Evolutionary conservation across 306 rosid species (phyloP).

Genomic region (Quercus mongolica): DNA sequence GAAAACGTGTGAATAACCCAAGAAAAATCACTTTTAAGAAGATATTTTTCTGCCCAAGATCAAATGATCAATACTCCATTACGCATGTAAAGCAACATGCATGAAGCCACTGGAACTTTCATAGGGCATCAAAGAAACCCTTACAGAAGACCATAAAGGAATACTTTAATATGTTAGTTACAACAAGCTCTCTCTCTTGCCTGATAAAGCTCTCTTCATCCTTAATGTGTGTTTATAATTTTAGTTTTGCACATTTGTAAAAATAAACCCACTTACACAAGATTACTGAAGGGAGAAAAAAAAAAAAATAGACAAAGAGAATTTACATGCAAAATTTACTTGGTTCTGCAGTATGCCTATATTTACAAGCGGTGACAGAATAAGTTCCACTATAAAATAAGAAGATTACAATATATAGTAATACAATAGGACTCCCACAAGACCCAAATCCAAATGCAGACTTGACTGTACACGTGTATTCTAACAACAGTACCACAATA

Average conservation of each 20-base stretch:
- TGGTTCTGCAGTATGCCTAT: fast-evolving
- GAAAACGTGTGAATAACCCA: not conserved
- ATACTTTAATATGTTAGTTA: not conserved
- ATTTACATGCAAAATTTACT: too few species aligned
- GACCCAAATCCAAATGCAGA: too few species aligned
- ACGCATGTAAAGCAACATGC: not conserved
- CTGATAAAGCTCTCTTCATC: not conserved
- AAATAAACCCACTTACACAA: too few species aligned
- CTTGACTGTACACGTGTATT: too few species aligned
- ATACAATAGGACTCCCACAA: too few species aligned
- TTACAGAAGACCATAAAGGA: not conserved
- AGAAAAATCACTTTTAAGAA: not conserved
- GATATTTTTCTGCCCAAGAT: not conserved
- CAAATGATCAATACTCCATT: not conserved
- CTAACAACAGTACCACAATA: too few species aligned
- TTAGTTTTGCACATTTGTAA: too few species aligned
- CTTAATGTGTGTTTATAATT: not conserved
- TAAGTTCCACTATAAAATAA: too few species aligned
- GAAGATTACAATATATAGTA: too few species aligned
- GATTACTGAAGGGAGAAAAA: too few species aligned
- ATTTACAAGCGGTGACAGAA: fast-evolving
- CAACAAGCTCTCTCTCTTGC: not conserved
- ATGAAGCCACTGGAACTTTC: not conserved
- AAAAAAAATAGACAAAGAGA: too few species aligned
- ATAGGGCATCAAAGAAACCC: not conserved